These are phyloP conservation scores for Pseudogymnoascus sp. DNA, from an alignment of 2,329 filamentous ascomycete species.

Conservation along the genomic window DNA sequence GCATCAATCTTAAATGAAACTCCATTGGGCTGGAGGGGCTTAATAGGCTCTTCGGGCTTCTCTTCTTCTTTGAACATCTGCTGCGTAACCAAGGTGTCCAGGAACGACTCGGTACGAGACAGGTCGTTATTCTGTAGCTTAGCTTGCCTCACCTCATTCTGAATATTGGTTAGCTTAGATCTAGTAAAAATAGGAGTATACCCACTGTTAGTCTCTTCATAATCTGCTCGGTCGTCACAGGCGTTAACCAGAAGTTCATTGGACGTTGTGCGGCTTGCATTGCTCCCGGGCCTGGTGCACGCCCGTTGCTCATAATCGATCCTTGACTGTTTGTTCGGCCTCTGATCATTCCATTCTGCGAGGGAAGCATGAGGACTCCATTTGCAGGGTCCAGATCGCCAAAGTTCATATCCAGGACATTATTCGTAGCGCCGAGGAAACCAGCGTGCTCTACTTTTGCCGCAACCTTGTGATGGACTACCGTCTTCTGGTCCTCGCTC, in stretches of 20 bases:
- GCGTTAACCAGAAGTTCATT: slow-evolving; percentile 77
- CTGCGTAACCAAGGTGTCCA: slow-evolving; percentile 68
- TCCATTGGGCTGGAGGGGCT: slow-evolving; percentile 40
- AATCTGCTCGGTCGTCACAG: slow-evolving; percentile 89
- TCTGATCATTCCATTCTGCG: slow-evolving; percentile 60
- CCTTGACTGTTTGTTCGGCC: slow-evolving; percentile 62
- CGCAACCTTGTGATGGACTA: slow-evolving; percentile 96
- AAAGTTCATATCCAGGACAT: slow-evolving; percentile 82
- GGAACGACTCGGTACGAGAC: slow-evolving; percentile 71
- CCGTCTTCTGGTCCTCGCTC: slow-evolving; percentile 95
- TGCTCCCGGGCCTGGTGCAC: slow-evolving; percentile 46
- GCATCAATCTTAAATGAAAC: slow-evolving; percentile 57
- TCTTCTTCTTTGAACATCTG: slow-evolving; percentile 57
- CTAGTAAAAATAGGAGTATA: slow-evolving; percentile 6
- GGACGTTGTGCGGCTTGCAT: slow-evolving; percentile 64
- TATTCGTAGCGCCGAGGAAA: slow-evolving; percentile 66
- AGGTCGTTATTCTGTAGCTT: slow-evolving; percentile 83
- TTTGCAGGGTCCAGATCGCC: slow-evolving; percentile 82
- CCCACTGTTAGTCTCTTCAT: slow-evolving; percentile 58
- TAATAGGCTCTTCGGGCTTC: slow-evolving; percentile 43
- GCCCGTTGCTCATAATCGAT: slow-evolving; percentile 55
- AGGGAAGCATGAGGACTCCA: slow-evolving; percentile 62
- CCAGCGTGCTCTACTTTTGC: slow-evolving; percentile 95
- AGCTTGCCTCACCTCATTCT: slow-evolving; percentile 88
- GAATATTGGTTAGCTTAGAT: slow-evolving; percentile 13